Evolutionary conservation across 78 protist genomes (phyloP), one percentile per base, ranked within the genome.

Genomic region (Planoprotostelium fungivorum): DNA sequence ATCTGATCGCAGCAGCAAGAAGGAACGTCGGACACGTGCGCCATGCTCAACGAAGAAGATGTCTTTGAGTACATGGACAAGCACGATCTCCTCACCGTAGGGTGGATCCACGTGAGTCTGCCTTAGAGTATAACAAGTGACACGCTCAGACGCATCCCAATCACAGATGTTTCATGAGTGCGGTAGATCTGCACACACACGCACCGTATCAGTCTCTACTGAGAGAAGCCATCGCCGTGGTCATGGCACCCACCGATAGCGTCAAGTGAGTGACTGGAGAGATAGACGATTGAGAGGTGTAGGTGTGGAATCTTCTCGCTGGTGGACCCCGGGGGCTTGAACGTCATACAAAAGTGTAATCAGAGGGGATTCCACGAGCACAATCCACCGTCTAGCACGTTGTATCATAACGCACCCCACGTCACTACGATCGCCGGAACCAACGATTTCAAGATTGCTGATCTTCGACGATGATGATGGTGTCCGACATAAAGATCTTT

Each of bases 151-250:
- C 96, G 0, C 96, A 93, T 38, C 97, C 97, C 38, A 86, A 94
- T 28, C 96, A 94, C 86, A 86, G 91, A 34, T 89, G 95, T 84
- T 95, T 95, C 92, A 36, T 95, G 34, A 90, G 94, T 0, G 92
- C 95, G 0, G 96, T 95, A 73, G 97, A 95, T 83, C 92, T 94
- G 37, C 97, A 95, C 86, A 94, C 95, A 84, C 97, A 95, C 84
- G 85, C 91, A 29, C 84, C 95, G 1, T 95, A 95, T 90, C 97
- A 95, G 88, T 86, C 86, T 84, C 86, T 95, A 84, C 86, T 95
- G 38, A 88, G 83, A 35, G 97, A 95, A 63, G 94, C 97, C 29
- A 87, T 95, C 35, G 97, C 97, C 0, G 87, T 93, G 0, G 97
- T 95, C 0, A 83, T 91, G 35, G 88, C 93, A 36, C 97, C 97